Evolutionary conservation across 495 filamentous ascomycete genomes (phyloP), one percentile per base, ranked within the genome.

Genomic region (Trypethelium eluteriae): DNA sequence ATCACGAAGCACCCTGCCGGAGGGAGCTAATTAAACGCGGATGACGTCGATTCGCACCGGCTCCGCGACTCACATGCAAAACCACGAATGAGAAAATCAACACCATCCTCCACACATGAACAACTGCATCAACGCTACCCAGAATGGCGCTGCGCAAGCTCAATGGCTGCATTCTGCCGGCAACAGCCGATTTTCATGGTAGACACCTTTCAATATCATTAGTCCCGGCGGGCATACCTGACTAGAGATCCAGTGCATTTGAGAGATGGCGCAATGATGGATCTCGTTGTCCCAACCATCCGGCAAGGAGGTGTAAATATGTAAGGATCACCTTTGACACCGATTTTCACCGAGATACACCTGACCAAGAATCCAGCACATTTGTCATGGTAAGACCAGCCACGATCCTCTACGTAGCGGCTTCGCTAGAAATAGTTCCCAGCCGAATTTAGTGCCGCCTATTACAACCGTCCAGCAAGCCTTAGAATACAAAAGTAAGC

Each of bases 211-310:
- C 1, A 10, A 25, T 25, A 25, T 25, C 25, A 0, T 39, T 10
- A 3, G 18, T 7, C 14, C 36, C 1, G 5, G 18, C 49, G 6
- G 18, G 32, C 32, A 36, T 10, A 9, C 36, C 32, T 59, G 53
- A 59, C 53, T 7, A 9, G 7, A 10, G 53, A 11, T 0, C 0
- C 18, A 59, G 82, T 85, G 2, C 79, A 80, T 68, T 81, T 96
- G 64, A 84, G 92, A 49, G 87, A 94, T 78, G 90, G 87, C 1
- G 79, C 82, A 56, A 90, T 96, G 82, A 89, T 91, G 84, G 81
- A 92, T 66, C 78, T 89, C n/a, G 90, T 96, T 38, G 87, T 87
- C 10, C 89, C 89, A 32, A 87, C 83, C 34, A 89, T 95, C 69
- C 80, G 84, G 61, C 75, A 83, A 66, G 92, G 89, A 69, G 86